These are phyloP conservation scores for Nitzschia putrida DNA, from an alignment of 108 stramenopile genomes.

Conservation along the genomic window DNA sequence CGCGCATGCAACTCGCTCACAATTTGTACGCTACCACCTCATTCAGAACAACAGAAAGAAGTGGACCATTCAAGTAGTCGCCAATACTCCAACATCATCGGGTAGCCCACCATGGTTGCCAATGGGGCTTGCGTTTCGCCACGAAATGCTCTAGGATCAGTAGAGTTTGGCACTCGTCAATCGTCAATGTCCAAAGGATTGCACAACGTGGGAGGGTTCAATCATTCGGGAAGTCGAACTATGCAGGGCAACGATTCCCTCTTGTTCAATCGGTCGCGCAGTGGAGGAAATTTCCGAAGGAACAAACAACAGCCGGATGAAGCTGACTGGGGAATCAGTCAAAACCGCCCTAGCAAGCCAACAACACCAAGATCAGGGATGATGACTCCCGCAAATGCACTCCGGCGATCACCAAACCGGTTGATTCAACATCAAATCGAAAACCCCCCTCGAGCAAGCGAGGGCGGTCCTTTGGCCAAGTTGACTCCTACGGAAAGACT, in stretches of 20 bases:
- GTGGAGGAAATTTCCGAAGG: neutral
- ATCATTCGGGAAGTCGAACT: no score
- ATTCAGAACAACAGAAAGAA: no score
- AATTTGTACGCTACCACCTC: no score
- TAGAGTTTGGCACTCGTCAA: conserved; percentile 7
- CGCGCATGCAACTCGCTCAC: no score
- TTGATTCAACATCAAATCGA: neutral
- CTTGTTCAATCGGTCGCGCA: neutral
- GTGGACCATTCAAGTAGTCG: no score
- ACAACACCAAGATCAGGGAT: conserved; percentile 3
- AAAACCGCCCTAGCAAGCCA: neutral
- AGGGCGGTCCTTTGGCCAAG: conserved; percentile 1
- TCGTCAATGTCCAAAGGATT: no score
- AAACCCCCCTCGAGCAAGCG: neutral
- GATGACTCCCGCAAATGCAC: neutral
- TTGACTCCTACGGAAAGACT: conserved; percentile 10
- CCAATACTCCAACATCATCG: no score
- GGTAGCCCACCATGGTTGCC: conserved; percentile 6
- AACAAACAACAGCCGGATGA: conserved; percentile 1
- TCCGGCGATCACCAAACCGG: neutral
- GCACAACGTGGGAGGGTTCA: neutral
- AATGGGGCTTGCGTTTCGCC: conserved; percentile 6
- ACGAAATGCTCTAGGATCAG: neutral
- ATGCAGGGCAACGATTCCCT: conserved; percentile 12
- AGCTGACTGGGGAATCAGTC: conserved; percentile 11